phyloP scores from a whole-genome alignment of 2,329 filamentous ascomycete species.

The Cordyceps fumosorosea region DNA sequence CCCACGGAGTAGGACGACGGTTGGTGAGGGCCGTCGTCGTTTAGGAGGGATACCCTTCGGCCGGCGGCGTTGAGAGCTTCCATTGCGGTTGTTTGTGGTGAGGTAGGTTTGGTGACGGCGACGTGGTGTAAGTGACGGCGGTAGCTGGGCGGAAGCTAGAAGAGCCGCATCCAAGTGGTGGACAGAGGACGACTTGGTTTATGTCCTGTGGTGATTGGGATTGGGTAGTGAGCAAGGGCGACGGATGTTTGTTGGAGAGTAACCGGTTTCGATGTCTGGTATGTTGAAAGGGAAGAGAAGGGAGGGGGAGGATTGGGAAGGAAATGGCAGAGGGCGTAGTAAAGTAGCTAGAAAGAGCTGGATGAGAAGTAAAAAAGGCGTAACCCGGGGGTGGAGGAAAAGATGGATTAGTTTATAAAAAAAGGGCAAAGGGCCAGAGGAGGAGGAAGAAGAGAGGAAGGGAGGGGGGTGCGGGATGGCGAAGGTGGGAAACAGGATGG shows the following conservation, averaged over 20 bases:
- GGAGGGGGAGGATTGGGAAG: neutral
- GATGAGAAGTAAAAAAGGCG: neutral
- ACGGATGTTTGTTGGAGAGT: neutral
- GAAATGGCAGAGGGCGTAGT: constrained; percentile 4
- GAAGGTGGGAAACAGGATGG: constrained; percentile 15
- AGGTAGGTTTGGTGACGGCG: neutral
- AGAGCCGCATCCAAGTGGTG: neutral
- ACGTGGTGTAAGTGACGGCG: neutral
- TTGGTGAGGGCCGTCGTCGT: constrained; percentile 43
- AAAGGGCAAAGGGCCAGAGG: neutral
- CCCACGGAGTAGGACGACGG: constrained; percentile 28
- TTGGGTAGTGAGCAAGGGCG: neutral
- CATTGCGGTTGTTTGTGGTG: constrained; percentile 30
- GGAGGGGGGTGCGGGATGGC: constrained; percentile 3
- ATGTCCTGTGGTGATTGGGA: neutral
- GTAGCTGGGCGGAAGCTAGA: neutral
- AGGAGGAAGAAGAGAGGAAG: neutral
- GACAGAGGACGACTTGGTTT: neutral
- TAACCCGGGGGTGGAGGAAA: constrained; percentile 8
- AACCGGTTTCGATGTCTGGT: neutral
- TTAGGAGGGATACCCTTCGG: constrained; percentile 53
- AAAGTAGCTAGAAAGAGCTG: constrained; percentile 5
- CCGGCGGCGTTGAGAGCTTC: constrained; percentile 50
- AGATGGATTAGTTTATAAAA: constrained; percentile 10
- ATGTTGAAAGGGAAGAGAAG: neutral